Conservation (phyloP, 73 alveolate genomes). For the Paramecium tetraurelia region DNA sequence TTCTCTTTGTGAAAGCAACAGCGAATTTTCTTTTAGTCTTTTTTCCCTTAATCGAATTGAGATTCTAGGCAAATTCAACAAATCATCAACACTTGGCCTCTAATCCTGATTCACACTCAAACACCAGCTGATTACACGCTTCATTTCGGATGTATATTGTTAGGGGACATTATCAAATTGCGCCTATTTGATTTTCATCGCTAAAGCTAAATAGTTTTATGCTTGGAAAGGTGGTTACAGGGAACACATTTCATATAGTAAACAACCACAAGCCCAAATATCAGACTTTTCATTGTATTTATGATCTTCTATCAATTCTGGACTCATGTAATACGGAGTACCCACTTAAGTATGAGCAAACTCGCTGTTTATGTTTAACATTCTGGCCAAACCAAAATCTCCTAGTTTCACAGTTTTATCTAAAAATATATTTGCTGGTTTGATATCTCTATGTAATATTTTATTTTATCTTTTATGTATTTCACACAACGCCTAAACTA, state of each 20-base stretch:
- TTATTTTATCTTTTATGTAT: constrained; percentile 82
- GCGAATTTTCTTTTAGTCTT: constrained; percentile 77
- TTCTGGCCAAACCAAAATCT: constrained; percentile 92
- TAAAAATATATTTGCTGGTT: constrained; percentile 89
- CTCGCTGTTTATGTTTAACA: constrained; percentile 81
- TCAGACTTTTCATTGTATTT: constrained; percentile 96
- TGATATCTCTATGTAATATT: constrained; percentile 91
- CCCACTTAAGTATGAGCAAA: constrained; percentile 97
- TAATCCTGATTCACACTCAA: constrained; percentile 70
- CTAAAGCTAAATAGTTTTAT: constrained; percentile 82
- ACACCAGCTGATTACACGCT: constrained; percentile 83
- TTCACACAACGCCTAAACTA: constrained; percentile 84
- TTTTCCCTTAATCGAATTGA: constrained; percentile 77
- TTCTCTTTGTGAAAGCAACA: constrained; percentile 76
- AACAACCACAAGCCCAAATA: constrained; percentile 95
- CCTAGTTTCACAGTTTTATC: constrained; percentile 91
- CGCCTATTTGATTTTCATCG: constrained; percentile 86
- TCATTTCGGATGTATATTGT: constrained; percentile 84
- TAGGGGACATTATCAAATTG: constrained; percentile 75
- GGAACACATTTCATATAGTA: constrained; percentile 88
- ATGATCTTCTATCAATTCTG: constrained; percentile 92
- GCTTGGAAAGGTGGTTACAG: constrained; percentile 93
- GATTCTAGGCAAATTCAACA: constrained; percentile 78
- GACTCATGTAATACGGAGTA: constrained; percentile 98
- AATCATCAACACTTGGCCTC: constrained; percentile 84